Evolutionary conservation across 768 basidiomycete species (phyloP), one percentile per base, ranked within the genome.

Genomic region (Pholiota molesta): DNA sequence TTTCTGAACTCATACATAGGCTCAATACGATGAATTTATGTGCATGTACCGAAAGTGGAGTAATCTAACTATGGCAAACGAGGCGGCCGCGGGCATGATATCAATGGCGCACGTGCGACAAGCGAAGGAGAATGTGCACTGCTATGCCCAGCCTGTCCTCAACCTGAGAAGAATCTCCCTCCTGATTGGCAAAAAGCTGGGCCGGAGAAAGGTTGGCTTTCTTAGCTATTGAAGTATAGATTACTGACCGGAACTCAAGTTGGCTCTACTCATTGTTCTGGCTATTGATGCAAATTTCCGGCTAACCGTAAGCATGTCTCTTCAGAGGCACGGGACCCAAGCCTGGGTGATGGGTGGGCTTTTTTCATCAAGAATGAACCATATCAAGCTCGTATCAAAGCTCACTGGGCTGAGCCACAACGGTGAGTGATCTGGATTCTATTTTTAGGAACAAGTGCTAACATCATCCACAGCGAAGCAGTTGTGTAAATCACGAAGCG

Each of bases 231-330:
- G 17, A 52, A 35, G 9, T 35, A 35, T 10, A n/a, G 23, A 3
- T n/a, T 10, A 5, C n/a, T 49, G 16, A 21, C 17, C 8, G 8
- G 5, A 17, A 35, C 14, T 42, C 11, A 42, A 29, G 66, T 52
- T 75, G 57, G 47, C 44, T 76, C 0, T 69, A 77, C 61, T 55
- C 62, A 11, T 60, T 74, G 0, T 75, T 54, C 72, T 64, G 11
- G 60, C 49, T 39, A 52, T 66, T n/a, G 65, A 68, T 29, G 65
- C 63, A 3, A 68, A 68, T 56, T 80, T 78, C 55, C 66, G 68
- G 0, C 62, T 78, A 4, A 78, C 74, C 66, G 72, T 1, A 67
- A 68, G 49, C 52, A 68, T 10, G 66, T 73, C 1, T 74, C 72
- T 4, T 71, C 54, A 11, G 67, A 73, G 11, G 58, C 55, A 16